Evolutionary conservation across 2,329 filamentous ascomycete species (phyloP).

Genomic region (Remersonia thermophila): DNA sequence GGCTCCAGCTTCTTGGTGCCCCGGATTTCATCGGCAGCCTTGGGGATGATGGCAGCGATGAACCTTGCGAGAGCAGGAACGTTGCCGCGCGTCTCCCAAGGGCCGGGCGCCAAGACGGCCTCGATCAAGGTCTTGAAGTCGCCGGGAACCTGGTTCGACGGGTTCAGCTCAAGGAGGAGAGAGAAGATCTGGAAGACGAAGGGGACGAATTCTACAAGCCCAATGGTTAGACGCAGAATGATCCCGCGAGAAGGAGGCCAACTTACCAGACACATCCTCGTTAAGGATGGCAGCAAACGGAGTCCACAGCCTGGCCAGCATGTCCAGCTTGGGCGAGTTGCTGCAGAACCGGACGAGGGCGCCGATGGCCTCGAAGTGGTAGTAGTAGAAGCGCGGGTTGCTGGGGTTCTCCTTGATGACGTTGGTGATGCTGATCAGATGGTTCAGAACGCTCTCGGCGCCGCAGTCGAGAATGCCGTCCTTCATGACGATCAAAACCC

Average conservation of each 20-base stretch:
- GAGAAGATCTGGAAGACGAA: conserved; percentile 95
- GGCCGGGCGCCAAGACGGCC: conserved; percentile 64
- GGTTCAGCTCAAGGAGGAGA: conserved; percentile 77
- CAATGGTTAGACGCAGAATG: not conserved
- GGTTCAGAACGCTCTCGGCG: conserved; percentile 65
- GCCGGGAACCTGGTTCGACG: conserved; percentile 61
- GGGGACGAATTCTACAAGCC: conserved; percentile 66
- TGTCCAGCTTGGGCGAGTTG: conserved; percentile 51
- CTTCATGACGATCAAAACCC: conserved; percentile 86
- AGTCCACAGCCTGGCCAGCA: conserved; percentile 71
- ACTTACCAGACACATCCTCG: conserved; percentile 65
- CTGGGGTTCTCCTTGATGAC: conserved; percentile 91
- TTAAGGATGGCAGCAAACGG: conserved; percentile 72
- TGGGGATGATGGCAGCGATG: conserved; percentile 70
- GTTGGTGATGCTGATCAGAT: conserved; percentile 79
- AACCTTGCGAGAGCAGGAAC: conserved; percentile 82
- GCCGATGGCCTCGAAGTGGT: conserved; percentile 89
- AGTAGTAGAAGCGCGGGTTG: conserved; percentile 97
- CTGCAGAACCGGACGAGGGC: conserved; percentile 70
- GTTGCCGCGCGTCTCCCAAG: conserved; percentile 90
- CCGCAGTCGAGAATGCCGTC: conserved; percentile 59
- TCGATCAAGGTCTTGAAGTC: conserved; percentile 70
- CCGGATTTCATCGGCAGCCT: conserved; percentile 59
- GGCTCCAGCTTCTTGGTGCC: conserved; percentile 72
- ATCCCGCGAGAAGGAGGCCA: not conserved